Evolutionary conservation across 164 flowering plant genomes (phyloP).

Genomic region (Saururus chinensis): DNA sequence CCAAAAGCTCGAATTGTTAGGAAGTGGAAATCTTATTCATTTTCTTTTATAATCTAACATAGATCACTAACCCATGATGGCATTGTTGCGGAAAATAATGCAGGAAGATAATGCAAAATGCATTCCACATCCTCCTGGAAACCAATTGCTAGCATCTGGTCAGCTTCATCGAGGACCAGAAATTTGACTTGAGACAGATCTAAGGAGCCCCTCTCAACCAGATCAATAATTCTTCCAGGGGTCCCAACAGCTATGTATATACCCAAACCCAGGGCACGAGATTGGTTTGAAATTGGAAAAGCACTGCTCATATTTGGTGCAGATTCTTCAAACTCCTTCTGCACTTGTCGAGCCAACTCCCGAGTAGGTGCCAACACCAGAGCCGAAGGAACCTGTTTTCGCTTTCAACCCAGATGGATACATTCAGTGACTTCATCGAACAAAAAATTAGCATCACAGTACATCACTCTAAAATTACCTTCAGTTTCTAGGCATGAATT

Average conservation of each 20-base stretch:
- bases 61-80: slow-evolving; percentile 26
- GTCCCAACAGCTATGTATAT: slow-evolving; percentile 26
- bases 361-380: slow-evolving; percentile 25
- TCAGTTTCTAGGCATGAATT: too few species aligned
- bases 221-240: slow-evolving; percentile 27
- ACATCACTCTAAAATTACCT: too few species aligned
- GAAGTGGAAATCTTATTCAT: too few species aligned
- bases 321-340: slow-evolving; percentile 25
- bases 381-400: slow-evolving; percentile 16
- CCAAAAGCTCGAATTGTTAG: too few species aligned
- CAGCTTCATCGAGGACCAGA: too few species aligned
- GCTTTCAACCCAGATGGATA: slow-evolving; percentile 7
- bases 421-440: too few species aligned
- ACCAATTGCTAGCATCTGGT: slow-evolving; percentile 26
- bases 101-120: slow-evolving; percentile 20
- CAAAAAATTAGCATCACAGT: too few species aligned
- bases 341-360: slow-evolving; percentile 28
- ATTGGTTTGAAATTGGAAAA: slow-evolving; percentile 19
- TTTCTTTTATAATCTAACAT: too few species aligned
- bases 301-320: slow-evolving; percentile 22
- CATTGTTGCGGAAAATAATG: slow-evolving; percentile 29
- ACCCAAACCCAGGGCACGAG: slow-evolving; percentile 16
- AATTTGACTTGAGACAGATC: slow-evolving; percentile 24
- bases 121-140: slow-evolving; percentile 26
- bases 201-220: slow-evolving; percentile 23